Percentiles rank a stretch among this genome's conserved stretches.
These are phyloP conservation scores for Primulina tabacum DNA, from an alignment of 257 asterid species.

Conservation along the genomic window DNA sequence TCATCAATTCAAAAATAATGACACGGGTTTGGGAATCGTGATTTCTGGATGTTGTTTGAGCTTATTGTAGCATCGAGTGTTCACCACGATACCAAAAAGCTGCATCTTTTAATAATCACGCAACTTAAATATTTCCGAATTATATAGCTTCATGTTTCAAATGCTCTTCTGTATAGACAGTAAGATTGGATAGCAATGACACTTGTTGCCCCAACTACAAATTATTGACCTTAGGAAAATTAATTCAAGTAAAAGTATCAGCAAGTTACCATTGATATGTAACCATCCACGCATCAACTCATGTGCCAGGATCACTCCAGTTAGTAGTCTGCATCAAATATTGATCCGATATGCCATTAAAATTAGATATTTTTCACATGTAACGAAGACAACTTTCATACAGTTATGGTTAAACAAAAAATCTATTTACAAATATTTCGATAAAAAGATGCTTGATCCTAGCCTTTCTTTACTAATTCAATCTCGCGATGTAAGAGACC, in stretches of 20 bases:
- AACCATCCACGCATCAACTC: too few relatives aligned
- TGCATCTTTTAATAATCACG: background rate
- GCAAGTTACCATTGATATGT: conserved; percentile 72
- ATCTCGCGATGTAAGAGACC: too few relatives aligned
- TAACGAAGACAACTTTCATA: background rate
- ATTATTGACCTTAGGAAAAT: background rate
- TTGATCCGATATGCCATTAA: background rate
- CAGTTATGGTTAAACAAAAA: too few relatives aligned
- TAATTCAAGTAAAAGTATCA: background rate
- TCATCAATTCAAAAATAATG: too few relatives aligned
- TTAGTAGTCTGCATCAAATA: conserved; percentile 62
- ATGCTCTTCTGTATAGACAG: background rate
- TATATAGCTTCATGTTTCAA: background rate
- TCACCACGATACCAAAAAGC: background rate
- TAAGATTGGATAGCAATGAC: background rate
- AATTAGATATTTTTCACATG: background rate
- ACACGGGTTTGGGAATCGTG: background rate
- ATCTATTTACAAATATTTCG: too few relatives aligned
- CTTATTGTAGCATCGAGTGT: background rate
- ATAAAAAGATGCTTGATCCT: too few relatives aligned
- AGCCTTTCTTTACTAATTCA: too few relatives aligned
- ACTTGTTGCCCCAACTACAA: background rate
- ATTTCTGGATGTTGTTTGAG: background rate
- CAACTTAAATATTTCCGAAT: too few relatives aligned
- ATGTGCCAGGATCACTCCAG: conserved; percentile 96